phyloP scores from a whole-genome alignment of 2,329 filamentous ascomycete genomes.

The Penicillium sp. region DNA sequence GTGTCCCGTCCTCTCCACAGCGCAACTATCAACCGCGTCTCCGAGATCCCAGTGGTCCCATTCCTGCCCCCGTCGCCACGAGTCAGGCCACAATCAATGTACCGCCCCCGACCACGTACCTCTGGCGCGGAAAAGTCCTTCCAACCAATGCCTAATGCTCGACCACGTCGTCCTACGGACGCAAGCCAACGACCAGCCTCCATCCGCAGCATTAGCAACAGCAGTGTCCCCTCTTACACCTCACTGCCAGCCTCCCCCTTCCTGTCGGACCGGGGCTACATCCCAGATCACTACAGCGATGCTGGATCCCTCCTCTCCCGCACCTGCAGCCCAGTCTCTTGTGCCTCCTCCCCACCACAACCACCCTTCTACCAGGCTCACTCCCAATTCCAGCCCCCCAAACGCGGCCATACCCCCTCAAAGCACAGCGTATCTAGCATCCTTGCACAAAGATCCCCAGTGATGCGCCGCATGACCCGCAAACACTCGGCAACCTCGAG shows the following conservation, averaged over 20 bases:
- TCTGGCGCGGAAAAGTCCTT: slow-evolving; percentile 27
- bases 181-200: slow-evolving; percentile 29
- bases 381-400: slow-evolving; percentile 21
- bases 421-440: slow-evolving; percentile 32
- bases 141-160: slow-evolving; percentile 10
- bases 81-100: slow-evolving; percentile 27
- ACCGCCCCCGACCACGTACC: slow-evolving; percentile 31
- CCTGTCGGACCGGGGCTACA: slow-evolving; percentile 19
- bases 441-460: slow-evolving; percentile 28
- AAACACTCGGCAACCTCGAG: slow-evolving; percentile 33
- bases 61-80: slow-evolving; percentile 26
- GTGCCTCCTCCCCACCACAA: slow-evolving; percentile 22
- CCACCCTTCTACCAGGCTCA: slow-evolving; percentile 20
- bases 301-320: slow-evolving; percentile 21
- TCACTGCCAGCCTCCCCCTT: slow-evolving; percentile 21
- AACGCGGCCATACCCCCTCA: slow-evolving; percentile 28
- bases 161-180: slow-evolving; percentile 26
- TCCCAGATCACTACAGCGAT: slow-evolving; percentile 26
- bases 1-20: slow-evolving; percentile 8
- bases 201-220: slow-evolving; percentile 32
- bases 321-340: slow-evolving; percentile 17
- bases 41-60: slow-evolving; percentile 30
- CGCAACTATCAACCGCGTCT: slow-evolving; percentile 30
- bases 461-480: slow-evolving; percentile 33
- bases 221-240: slow-evolving; percentile 24